Percentiles rank a stretch among this genome's conserved stretches.
Evolutionary conservation across 2,329 filamentous ascomycete genomes (phyloP).

Genomic region (Aureobasidium subglaciale): DNA sequence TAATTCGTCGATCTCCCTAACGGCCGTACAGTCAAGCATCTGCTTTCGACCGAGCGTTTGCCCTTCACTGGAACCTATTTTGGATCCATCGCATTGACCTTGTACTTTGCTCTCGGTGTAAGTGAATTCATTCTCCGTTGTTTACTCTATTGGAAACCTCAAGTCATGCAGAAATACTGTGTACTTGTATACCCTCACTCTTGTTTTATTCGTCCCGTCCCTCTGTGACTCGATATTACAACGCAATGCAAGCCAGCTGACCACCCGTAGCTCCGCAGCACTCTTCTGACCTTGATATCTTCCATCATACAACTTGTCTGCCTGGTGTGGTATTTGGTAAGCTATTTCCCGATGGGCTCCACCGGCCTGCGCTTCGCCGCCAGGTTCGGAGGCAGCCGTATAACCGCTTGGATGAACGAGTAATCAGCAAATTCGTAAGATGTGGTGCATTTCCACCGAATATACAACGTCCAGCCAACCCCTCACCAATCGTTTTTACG

Average conservation of each 20-base stretch:
- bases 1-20: background rate
- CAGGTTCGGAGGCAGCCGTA: constrained; percentile 74
- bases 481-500: constrained; percentile 11
- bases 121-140: constrained; percentile 38
- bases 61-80: constrained; percentile 95
- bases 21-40: constrained; percentile 54
- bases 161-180: constrained; percentile 1
- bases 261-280: constrained; percentile 64
- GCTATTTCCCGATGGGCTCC: constrained; percentile 96
- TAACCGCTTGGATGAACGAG: constrained; percentile 80
- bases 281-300: constrained; percentile 76
- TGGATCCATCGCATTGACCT: constrained; percentile 79
- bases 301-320: constrained; percentile 76
- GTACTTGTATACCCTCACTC: background rate
- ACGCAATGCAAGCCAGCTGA: constrained; percentile 22
- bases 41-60: constrained; percentile 74
- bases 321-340: constrained; percentile 87
- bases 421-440: constrained; percentile 31
- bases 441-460: background rate
- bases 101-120: constrained; percentile 90
- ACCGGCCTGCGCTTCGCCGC: constrained; percentile 80
- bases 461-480: background rate
- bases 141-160: constrained; percentile 11
- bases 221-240: constrained; percentile 2
- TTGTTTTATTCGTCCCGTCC: background rate